Evolutionary conservation across 228 moss, liverwort and hornwort genomes (phyloP).

Genomic region (Sphagnum magellanicum): DNA sequence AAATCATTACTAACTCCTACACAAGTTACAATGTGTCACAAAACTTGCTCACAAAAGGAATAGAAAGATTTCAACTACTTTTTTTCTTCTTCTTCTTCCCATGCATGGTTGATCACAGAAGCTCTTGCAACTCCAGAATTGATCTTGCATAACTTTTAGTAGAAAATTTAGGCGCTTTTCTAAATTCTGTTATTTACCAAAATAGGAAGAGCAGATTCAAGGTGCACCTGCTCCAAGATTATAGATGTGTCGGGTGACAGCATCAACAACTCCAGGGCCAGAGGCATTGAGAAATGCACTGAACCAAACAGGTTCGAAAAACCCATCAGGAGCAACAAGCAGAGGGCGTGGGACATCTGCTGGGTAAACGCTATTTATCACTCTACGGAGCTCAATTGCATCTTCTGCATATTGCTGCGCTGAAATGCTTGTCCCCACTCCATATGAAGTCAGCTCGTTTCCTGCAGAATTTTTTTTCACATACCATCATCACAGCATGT

Average conservation of each 20-base stretch:
- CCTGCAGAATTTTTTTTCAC: slow-evolving; percentile 32
- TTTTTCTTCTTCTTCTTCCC: no score
- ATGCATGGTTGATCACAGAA: no score
- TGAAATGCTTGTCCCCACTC: slow-evolving; percentile 55
- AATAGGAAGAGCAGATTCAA: no score
- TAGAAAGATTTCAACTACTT: neutral
- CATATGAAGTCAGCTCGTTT: slow-evolving; percentile 65
- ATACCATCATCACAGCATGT: neutral
- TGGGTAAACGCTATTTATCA: slow-evolving; percentile 43
- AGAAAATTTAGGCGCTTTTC: neutral
- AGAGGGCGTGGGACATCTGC: slow-evolving; percentile 29
- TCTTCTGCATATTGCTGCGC: slow-evolving; percentile 56
- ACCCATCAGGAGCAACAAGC: slow-evolving; percentile 74
- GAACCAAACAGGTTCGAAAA: slow-evolving; percentile 37
- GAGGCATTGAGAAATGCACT: slow-evolving; percentile 37
- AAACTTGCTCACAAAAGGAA: neutral
- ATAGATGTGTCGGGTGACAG: slow-evolving; percentile 78
- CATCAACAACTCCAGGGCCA: slow-evolving; percentile 56
- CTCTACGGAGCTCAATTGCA: slow-evolving; percentile 48
- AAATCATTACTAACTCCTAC: slow-evolving; percentile 63
- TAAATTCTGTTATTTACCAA: neutral
- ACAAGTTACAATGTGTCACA: neutral
- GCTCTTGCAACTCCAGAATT: no score
- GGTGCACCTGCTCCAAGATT: slow-evolving; percentile 78
- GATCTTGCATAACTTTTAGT: no score